Evolutionary conservation across 2,329 filamentous ascomycete species (phyloP).

Genomic region (Penicillium italicum): DNA sequence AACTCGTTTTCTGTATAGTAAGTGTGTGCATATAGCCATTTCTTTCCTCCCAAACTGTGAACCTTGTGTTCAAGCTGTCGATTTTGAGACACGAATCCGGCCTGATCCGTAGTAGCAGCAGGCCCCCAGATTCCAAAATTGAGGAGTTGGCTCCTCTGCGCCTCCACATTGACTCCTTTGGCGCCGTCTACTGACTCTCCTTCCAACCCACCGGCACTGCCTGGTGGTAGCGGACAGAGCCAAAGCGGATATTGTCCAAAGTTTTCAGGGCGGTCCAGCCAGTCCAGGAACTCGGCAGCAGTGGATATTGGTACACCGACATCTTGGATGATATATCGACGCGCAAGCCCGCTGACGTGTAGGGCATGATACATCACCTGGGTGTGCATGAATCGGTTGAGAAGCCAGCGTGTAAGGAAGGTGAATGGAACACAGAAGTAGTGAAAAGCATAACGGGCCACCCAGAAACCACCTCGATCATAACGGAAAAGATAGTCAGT

Average conservation of each 20-base stretch:
- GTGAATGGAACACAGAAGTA: conserved; percentile 63
- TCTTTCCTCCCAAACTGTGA: conserved; percentile 67
- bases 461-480: conserved; percentile 65
- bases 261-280: conserved; percentile 38
- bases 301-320: conserved; percentile 55
- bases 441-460: conserved; percentile 56
- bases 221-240: conserved; percentile 50
- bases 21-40: conserved; percentile 83
- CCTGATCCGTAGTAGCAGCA: conserved; percentile 52
- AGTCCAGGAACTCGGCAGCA: conserved; percentile 53
- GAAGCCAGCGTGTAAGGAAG: conserved; percentile 53
- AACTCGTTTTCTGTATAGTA: conserved; percentile 66
- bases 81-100: conserved; percentile 66
- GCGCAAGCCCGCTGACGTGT: conserved; percentile 55
- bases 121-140: conserved; percentile 75
- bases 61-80: conserved; percentile 68
- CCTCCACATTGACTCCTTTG: background rate
- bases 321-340: conserved; percentile 61
- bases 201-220: conserved; percentile 9
- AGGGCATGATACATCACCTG: conserved; percentile 61
- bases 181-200: background rate
- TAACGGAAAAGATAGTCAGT: conserved; percentile 45
- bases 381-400: conserved; percentile 61
- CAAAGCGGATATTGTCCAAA: conserved; percentile 56
- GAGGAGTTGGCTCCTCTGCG: conserved; percentile 32